Conservation (phyloP, 2,329 filamentous ascomycete species). For the Exophiala dermatitidis region DNA sequence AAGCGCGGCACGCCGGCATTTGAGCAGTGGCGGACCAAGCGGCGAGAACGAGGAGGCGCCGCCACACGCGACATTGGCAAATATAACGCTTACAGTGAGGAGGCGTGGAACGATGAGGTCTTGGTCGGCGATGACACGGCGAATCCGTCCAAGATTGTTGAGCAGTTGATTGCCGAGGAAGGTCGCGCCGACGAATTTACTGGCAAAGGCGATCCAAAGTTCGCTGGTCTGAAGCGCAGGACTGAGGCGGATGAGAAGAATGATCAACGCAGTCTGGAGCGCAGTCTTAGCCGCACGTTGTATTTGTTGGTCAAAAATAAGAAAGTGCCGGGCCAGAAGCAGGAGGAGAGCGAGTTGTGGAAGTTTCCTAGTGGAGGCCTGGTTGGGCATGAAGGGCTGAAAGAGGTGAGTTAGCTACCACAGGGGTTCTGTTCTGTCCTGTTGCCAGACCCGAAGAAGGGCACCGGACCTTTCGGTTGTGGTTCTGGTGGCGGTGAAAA, state of each 20-base stretch:
- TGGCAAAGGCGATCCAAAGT: constrained; percentile 59
- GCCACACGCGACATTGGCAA: constrained; percentile 76
- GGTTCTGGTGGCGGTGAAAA: too few species aligned
- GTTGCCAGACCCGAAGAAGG: too few species aligned
- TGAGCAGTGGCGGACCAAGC: constrained; percentile 84
- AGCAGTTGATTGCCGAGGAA: constrained; percentile 68
- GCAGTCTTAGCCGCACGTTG: constrained; percentile 70
- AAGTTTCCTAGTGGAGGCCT: constrained; percentile 70
- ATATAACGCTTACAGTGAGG: constrained; percentile 66
- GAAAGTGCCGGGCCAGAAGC: constrained; percentile 20
- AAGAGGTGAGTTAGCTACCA: constrained; percentile 61
- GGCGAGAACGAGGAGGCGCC: constrained; percentile 63
- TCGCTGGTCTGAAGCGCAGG: constrained; percentile 52
- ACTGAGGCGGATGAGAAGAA: constrained; percentile 71
- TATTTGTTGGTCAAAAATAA: constrained; percentile 76
- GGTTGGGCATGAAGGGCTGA: constrained; percentile 71
- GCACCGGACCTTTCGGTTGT: too few species aligned
- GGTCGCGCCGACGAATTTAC: constrained; percentile 40
- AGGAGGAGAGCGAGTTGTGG: constrained; percentile 50
- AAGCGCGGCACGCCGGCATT: constrained; percentile 79
- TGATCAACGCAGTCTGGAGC: constrained; percentile 72
- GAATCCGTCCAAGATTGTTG: constrained; percentile 59
- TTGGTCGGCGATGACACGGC: constrained; percentile 64
- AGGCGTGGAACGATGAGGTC: constrained; percentile 88
- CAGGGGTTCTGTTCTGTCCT: too few species aligned